These are phyloP conservation scores for Penstemon davidsonii DNA, from an alignment of 257 asterid species.

Conservation along the genomic window DNA sequence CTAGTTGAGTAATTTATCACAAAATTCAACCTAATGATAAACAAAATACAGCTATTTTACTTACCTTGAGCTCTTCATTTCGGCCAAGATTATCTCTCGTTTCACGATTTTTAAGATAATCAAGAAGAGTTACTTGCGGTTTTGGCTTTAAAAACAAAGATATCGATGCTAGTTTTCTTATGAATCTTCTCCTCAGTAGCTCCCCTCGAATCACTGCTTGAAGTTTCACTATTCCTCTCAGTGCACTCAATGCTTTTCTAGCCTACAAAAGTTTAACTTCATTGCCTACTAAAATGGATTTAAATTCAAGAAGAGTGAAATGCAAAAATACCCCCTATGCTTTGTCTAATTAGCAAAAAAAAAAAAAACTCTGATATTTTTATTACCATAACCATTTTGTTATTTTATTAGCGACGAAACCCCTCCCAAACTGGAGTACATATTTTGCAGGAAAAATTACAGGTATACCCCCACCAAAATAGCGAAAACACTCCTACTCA, in stretches of 20 bases:
- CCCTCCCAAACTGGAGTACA: too few relatives aligned
- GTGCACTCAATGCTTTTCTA: slow-evolving; percentile 73
- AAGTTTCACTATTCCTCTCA: slow-evolving; percentile 76
- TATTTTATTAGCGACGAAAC: too few relatives aligned
- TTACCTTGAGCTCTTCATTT: slow-evolving; percentile 53
- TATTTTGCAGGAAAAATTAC: too few relatives aligned
- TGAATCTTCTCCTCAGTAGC: slow-evolving; percentile 52
- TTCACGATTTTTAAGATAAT: slow-evolving; percentile 43
- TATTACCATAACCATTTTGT: too few relatives aligned
- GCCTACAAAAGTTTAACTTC: slow-evolving; percentile 45
- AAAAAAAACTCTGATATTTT: too few relatives aligned
- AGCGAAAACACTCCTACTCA: too few relatives aligned
- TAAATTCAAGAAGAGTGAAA: too few relatives aligned
- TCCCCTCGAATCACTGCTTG: slow-evolving; percentile 87
- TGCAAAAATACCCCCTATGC: too few relatives aligned
- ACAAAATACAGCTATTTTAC: slow-evolving; percentile 2
- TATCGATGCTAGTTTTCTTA: slow-evolving; percentile 29
- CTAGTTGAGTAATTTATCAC: background rate
- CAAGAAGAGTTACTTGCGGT: slow-evolving; percentile 39
- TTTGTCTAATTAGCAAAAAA: too few relatives aligned
- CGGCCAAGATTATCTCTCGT: slow-evolving; percentile 42
- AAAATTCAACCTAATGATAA: background rate
- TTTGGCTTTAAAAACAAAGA: slow-evolving; percentile 26
- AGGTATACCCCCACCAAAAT: too few relatives aligned
- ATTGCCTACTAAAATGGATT: background rate